phyloP scores from a whole-genome alignment of 176 grass and related monocot species.

The Urochloa ruziziensis region DNA sequence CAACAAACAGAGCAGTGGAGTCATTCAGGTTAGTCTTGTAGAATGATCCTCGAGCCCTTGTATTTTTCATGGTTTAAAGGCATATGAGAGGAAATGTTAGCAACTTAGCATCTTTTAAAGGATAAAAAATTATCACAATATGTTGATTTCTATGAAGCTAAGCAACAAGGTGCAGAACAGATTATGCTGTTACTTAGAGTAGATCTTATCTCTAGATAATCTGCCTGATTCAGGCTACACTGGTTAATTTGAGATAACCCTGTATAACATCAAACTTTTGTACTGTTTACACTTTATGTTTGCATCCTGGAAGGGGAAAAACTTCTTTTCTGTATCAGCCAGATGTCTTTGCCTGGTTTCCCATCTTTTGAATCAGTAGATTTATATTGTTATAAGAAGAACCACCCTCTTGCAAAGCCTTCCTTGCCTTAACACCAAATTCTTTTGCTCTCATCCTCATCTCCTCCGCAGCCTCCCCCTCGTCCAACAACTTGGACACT shows the following conservation, averaged over 20 bases:
- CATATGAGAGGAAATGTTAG: not conserved
- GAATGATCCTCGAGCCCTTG: no score
- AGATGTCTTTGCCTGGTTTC: not conserved
- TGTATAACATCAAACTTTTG: not conserved
- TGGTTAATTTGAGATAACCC: not conserved
- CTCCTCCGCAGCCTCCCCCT: conserved; percentile 39
- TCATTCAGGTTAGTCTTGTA: not conserved
- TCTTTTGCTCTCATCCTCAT: conserved; percentile 50
- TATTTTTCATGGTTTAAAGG: not conserved
- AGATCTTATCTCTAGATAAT: not conserved
- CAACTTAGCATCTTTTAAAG: conserved; percentile 12
- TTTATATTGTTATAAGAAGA: conserved; percentile 56
- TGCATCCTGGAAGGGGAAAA: not conserved
- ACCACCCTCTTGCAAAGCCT: conserved; percentile 52
- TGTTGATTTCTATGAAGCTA: conserved; percentile 12
- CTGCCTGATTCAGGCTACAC: not conserved
- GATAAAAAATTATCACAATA: not conserved
- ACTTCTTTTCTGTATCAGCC: conserved; percentile 23
- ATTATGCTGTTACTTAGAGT: conserved; percentile 1
- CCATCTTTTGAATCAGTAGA: conserved; percentile 44
- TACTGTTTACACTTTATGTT: conserved; percentile 3
- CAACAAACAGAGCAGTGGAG: not conserved
- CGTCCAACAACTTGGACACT: conserved; percentile 45
- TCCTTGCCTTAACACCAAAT: conserved; percentile 45
- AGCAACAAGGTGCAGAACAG: not conserved